phyloP scores from a whole-genome alignment of 129 eudicot species.

The Sambucus nigra region DNA sequence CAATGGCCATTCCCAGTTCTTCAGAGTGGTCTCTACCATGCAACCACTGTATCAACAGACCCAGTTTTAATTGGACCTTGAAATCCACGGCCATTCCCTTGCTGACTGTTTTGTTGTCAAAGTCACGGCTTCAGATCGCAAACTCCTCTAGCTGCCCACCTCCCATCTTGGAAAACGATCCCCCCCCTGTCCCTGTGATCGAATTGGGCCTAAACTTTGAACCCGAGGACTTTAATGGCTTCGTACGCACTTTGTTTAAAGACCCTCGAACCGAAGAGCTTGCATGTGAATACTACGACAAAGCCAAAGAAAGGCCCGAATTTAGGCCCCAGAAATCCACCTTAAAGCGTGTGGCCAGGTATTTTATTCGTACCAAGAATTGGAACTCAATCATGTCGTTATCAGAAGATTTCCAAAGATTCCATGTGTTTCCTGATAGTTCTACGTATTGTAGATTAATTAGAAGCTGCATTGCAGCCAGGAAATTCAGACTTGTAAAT shows the following conservation, averaged over 20 bases:
- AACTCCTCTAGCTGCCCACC: constrained; percentile 37
- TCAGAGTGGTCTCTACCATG: constrained; percentile 42
- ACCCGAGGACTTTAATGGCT: constrained; percentile 31
- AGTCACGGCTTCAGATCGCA: constrained; percentile 22
- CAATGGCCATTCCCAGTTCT: constrained; percentile 50
- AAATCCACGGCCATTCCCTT: constrained; percentile 17
- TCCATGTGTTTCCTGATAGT: constrained; percentile 47
- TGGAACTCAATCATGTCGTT: constrained; percentile 50
- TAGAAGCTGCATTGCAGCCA: constrained; percentile 53
- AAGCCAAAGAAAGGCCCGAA: constrained; percentile 48
- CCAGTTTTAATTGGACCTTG: constrained; percentile 21
- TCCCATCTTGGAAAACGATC: constrained; percentile 32
- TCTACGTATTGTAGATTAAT: constrained; percentile 46
- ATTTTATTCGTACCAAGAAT: constrained; percentile 36
- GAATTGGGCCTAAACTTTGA: constrained; percentile 27
- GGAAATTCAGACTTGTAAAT: constrained; percentile 64
- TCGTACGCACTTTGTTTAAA: constrained; percentile 35
- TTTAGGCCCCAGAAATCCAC: constrained; percentile 57
- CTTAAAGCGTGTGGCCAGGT: constrained; percentile 57
- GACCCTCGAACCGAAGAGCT: constrained; percentile 42
- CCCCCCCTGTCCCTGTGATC: constrained; percentile 21
- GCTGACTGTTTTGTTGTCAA: constrained; percentile 26
- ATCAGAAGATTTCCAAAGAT: constrained; percentile 47
- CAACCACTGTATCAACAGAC: constrained; percentile 23
- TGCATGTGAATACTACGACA: constrained; percentile 44